Evolutionary conservation across 805 yeast species (phyloP).

Genomic region (Blastobotrys muscicola): DNA sequence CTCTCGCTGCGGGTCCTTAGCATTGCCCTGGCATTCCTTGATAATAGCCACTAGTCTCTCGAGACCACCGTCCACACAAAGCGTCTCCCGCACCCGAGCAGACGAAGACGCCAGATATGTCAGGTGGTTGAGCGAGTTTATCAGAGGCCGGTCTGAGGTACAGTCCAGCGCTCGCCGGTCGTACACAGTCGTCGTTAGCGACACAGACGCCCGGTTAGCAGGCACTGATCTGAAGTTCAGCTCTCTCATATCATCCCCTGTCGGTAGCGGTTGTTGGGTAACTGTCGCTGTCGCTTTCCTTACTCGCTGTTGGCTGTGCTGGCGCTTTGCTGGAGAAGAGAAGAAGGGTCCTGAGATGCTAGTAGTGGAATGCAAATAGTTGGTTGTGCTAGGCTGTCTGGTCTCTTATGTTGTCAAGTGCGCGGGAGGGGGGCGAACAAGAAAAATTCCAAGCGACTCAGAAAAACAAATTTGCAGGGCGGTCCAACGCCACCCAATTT

Average conservation of each 20-base stretch:
- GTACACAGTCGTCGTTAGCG: conserved; percentile 79
- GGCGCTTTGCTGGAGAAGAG: no score
- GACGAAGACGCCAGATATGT: conserved; percentile 80
- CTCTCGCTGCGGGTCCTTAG: conserved; percentile 10
- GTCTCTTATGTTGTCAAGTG: no score
- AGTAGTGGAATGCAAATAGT: no score
- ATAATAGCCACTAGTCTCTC: conserved; percentile 79
- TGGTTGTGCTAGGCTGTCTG: no score
- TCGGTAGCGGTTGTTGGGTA: no score
- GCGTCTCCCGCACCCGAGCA: conserved; percentile 82
- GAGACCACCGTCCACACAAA: conserved; percentile 83
- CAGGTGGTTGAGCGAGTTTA: conserved; percentile 82
- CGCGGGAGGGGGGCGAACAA: no score
- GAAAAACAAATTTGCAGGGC: no score
- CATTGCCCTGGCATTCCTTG: conserved; percentile 53
- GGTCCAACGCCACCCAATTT: no score
- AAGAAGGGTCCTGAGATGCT: no score
- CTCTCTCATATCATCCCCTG: conserved; percentile 56
- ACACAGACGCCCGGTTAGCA: conserved; percentile 83
- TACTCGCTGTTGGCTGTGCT: no score
- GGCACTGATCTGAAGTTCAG: conserved; percentile 73
- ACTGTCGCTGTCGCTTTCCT: no score
- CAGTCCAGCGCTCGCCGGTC: conserved; percentile 90
- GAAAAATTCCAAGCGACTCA: no score
- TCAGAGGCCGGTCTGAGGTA: conserved; percentile 79